Conservation (phyloP, 495 filamentous ascomycete species). For the Sordaria brevicollis region DNA sequence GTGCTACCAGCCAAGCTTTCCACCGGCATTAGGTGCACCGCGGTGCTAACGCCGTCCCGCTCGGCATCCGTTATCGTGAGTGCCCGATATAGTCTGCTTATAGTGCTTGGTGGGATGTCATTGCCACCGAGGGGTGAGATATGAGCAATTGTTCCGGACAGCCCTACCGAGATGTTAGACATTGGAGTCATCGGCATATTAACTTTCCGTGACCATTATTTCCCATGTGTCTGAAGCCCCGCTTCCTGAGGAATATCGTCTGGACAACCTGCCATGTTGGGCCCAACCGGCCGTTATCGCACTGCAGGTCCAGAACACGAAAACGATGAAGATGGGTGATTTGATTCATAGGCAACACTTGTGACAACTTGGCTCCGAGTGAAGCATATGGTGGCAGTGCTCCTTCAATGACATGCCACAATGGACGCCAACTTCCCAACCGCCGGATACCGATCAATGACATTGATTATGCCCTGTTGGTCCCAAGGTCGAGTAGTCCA, state of each 20-base stretch:
- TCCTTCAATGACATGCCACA: background rate
- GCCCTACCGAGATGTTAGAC: background rate
- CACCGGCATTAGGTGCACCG: background rate
- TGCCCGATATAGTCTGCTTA: background rate
- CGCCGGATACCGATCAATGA: background rate
- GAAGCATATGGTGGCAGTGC: background rate
- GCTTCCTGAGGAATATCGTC: background rate
- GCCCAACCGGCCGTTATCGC: background rate
- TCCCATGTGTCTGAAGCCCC: background rate
- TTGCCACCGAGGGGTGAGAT: background rate
- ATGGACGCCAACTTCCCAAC: background rate
- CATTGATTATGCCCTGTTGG: conserved; percentile 8
- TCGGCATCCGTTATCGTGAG: background rate
- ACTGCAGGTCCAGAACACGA: background rate
- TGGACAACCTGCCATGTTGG: background rate
- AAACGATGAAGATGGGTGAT: background rate
- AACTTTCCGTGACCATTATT: background rate
- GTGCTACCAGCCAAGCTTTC: background rate
- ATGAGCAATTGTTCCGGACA: background rate
- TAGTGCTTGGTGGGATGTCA: background rate
- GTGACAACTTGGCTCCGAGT: background rate
- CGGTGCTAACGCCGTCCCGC: background rate
- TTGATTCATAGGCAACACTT: background rate
- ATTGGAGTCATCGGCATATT: background rate
- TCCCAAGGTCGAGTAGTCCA: conserved; percentile 23